Conservation (phyloP, 441 rosid genomes). For the Populus trichocarpa region DNA sequence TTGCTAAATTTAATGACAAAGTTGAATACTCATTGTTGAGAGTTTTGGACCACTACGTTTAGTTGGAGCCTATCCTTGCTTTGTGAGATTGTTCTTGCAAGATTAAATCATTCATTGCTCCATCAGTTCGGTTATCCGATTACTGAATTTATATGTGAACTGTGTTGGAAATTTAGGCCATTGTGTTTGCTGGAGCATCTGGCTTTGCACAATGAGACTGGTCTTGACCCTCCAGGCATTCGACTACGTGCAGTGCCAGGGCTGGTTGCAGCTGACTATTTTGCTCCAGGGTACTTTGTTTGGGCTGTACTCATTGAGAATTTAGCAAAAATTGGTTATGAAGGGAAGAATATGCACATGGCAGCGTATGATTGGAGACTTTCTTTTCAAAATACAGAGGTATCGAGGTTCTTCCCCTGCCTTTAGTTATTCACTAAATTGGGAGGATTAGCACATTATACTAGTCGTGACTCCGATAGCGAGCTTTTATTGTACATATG, state of each 20-base stretch:
- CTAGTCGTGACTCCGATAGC: no score
- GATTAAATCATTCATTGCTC: not conserved
- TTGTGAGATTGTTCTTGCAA: constrained; percentile 59
- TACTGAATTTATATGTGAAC: not conserved
- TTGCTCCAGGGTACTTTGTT: no score
- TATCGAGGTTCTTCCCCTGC: constrained; percentile 15
- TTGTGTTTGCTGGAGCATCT: constrained; percentile 68
- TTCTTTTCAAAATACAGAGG: constrained; percentile 83
- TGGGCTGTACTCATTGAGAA: constrained; percentile 53
- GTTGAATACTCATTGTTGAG: not conserved
- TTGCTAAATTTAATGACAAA: not conserved
- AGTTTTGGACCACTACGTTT: not conserved
- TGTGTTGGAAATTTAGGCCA: constrained; percentile 37
- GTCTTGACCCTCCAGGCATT: constrained; percentile 66
- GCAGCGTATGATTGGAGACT: no score
- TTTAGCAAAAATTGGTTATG: constrained; percentile 69
- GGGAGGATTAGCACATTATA: not conserved
- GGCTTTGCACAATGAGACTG: constrained; percentile 59
- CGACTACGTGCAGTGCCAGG: constrained; percentile 54
- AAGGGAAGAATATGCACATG: constrained; percentile 65
- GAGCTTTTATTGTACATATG: no score
- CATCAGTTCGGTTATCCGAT: not conserved
- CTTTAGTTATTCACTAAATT: not conserved
- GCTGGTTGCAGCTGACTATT: constrained; percentile 35
- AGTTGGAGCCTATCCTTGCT: constrained; percentile 22